Conservation (phyloP, 495 filamentous ascomycete genomes). For the Aspergillus nidulans region DNA sequence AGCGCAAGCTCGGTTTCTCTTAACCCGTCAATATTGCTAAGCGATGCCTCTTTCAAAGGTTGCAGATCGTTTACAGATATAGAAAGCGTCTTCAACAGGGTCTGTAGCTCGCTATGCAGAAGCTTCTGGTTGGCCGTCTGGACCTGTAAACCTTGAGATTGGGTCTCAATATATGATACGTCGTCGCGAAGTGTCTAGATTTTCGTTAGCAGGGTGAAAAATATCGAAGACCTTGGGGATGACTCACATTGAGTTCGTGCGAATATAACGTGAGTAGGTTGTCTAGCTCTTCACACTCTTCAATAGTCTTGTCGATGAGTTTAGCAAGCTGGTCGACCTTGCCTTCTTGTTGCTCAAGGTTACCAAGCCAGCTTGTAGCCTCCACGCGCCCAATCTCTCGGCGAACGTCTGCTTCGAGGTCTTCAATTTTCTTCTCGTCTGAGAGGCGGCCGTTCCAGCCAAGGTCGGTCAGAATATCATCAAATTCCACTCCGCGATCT, state of each 20-base stretch:
- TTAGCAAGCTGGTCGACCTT: constrained; percentile 75
- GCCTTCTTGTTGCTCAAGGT: constrained; percentile 85
- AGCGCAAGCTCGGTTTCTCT: constrained; percentile 71
- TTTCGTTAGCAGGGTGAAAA: constrained; percentile 29
- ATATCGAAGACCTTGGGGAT: neutral
- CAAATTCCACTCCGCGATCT: constrained; percentile 65
- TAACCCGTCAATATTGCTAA: constrained; percentile 66
- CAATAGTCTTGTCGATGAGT: constrained; percentile 80
- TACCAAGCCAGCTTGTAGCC: constrained; percentile 85
- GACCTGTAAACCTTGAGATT: constrained; percentile 92
- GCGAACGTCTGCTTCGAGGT: constrained; percentile 76
- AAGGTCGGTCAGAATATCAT: constrained; percentile 77
- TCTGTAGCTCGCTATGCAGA: constrained; percentile 79
- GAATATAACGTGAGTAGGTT: constrained; percentile 88
- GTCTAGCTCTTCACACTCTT: constrained; percentile 93
- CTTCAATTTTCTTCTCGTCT: constrained; percentile 68
- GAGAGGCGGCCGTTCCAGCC: constrained; percentile 80
- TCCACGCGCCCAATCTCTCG: constrained; percentile 86
- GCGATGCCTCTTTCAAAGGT: constrained; percentile 65
- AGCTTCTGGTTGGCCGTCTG: constrained; percentile 97
- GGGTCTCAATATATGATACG: constrained; percentile 93
- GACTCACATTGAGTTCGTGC: constrained; percentile 82
- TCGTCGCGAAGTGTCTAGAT: constrained; percentile 87
- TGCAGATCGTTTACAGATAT: constrained; percentile 72
- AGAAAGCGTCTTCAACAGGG: constrained; percentile 77